These are phyloP conservation scores for Piper betle DNA, from an alignment of 164 flowering plant species.

Conservation along the genomic window DNA sequence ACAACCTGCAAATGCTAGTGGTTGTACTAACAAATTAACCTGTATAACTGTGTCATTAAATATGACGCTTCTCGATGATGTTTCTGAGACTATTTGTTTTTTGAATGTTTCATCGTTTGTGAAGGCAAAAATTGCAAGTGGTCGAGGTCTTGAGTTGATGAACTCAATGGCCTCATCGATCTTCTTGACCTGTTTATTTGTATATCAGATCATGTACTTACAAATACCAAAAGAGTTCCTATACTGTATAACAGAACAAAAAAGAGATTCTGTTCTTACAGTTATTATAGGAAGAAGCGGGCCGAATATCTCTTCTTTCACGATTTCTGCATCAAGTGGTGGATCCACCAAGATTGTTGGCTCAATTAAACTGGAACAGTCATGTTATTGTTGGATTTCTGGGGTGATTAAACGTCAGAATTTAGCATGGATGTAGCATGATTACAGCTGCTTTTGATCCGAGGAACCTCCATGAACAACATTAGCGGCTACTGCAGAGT, in stretches of 20 bases:
- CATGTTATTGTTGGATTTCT: too few species aligned
- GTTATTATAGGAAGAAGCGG: slow-evolving; percentile 90
- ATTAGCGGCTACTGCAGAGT: slow-evolving; percentile 43
- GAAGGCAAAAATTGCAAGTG: slow-evolving; percentile 67
- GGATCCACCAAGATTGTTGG: slow-evolving; percentile 85
- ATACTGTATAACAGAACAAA: background rate
- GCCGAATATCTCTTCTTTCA: slow-evolving; percentile 91
- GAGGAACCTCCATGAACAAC: slow-evolving; percentile 68
- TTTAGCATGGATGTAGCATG: background rate
- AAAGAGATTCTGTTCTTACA: slow-evolving; percentile 42
- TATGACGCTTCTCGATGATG: slow-evolving; percentile 71
- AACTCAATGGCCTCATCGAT: slow-evolving; percentile 80
- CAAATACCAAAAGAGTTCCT: too few species aligned
- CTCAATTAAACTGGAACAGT: slow-evolving; percentile 49
- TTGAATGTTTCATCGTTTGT: slow-evolving; percentile 48
- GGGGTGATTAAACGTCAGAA: background rate
- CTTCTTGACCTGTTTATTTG: slow-evolving; percentile 40
- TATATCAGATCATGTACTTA: background rate
- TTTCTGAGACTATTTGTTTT: slow-evolving; percentile 34
- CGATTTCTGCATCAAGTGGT: slow-evolving; percentile 64
- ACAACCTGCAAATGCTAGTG: background rate
- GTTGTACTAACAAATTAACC: slow-evolving; percentile 22
- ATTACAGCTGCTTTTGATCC: slow-evolving; percentile 56
- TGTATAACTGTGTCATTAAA: slow-evolving; percentile 71
- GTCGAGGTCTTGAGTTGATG: slow-evolving; percentile 65